These are phyloP conservation scores for Mycena belliarum DNA, from an alignment of 768 basidiomycete genomes.

Conservation along the genomic window DNA sequence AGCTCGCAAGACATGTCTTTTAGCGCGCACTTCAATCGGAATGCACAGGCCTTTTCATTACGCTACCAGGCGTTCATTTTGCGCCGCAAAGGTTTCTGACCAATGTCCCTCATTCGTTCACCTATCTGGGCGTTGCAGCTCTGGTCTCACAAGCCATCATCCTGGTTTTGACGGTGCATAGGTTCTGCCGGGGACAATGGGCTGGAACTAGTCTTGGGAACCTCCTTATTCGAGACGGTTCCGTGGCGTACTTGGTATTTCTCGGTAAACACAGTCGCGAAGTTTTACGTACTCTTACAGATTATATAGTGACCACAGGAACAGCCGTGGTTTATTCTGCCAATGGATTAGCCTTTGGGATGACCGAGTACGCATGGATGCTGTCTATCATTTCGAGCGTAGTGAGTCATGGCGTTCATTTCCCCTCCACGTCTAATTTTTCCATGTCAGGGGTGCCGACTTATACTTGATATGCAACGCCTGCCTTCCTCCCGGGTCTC, in stretches of 20 bases:
- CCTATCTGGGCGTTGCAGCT: constrained; percentile 11
- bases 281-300: no score
- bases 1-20: not conserved
- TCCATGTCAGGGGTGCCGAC: constrained; percentile 10
- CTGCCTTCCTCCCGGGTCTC: not conserved
- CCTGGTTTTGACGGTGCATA: constrained; percentile 6
- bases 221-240: constrained; percentile 15
- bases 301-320: not conserved
- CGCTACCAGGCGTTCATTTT: constrained; percentile 11
- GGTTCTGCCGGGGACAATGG: constrained; percentile 15
- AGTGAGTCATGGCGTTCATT: not conserved
- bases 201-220: constrained; percentile 7
- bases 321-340: constrained; percentile 7
- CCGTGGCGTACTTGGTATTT: constrained; percentile 8
- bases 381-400: constrained; percentile 10
- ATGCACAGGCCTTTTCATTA: constrained; percentile 8
- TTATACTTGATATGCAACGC: constrained; percentile 20
- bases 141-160: constrained; percentile 15
- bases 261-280: no score
- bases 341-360: not conserved
- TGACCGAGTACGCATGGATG: constrained; percentile 19
- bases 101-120: constrained; percentile 10
- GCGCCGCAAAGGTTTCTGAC: not conserved
- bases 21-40: not conserved
- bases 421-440: not conserved